Evolutionary conservation across 1,139 yeast genomes (phyloP).

Genomic region (Zygosaccharomyces sapae): DNA sequence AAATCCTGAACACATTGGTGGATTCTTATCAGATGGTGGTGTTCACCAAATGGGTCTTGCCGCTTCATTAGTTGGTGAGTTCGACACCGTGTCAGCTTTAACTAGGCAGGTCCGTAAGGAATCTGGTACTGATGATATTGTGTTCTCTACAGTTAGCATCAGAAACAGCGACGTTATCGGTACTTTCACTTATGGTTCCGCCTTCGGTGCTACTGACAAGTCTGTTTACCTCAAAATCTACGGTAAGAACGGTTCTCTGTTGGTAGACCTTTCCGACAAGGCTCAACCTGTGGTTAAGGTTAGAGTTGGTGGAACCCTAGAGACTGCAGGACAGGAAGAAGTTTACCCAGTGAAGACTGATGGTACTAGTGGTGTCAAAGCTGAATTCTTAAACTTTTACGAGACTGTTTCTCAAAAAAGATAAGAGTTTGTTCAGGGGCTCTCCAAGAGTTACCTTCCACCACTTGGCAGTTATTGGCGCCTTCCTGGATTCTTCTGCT

Average conservation of each 20-base stretch:
- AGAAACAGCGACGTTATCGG: constrained; percentile 67
- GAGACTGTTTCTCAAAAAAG: constrained; percentile 62
- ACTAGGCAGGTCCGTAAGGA: constrained; percentile 70
- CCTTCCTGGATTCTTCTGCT: constrained; percentile 68
- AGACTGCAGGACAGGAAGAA: constrained; percentile 42
- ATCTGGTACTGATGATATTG: constrained; percentile 77
- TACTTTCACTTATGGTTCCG: constrained; percentile 82
- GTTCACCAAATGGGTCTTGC: constrained; percentile 87
- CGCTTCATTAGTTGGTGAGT: constrained; percentile 76
- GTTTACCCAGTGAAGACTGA: constrained; percentile 46
- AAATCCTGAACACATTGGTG: constrained; percentile 87
- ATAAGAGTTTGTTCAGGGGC: constrained; percentile 54
- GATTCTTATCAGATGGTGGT: constrained; percentile 88
- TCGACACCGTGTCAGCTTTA: constrained; percentile 63
- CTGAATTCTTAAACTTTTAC: constrained; percentile 71
- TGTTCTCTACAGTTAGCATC: constrained; percentile 64
- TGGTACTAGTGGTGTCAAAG: constrained; percentile 55
- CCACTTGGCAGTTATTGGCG: constrained; percentile 84
- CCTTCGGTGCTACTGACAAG: constrained; percentile 82
- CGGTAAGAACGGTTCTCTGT: constrained; percentile 73
- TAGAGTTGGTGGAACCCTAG: constrained; percentile 45
- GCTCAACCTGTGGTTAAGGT: constrained; percentile 47
- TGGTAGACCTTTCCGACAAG: constrained; percentile 54
- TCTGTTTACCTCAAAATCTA: constrained; percentile 60
- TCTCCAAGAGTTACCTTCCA: constrained; percentile 80